phyloP scores from a whole-genome alignment of 768 basidiomycete species.

The Rhizopogon roseolus region DNA sequence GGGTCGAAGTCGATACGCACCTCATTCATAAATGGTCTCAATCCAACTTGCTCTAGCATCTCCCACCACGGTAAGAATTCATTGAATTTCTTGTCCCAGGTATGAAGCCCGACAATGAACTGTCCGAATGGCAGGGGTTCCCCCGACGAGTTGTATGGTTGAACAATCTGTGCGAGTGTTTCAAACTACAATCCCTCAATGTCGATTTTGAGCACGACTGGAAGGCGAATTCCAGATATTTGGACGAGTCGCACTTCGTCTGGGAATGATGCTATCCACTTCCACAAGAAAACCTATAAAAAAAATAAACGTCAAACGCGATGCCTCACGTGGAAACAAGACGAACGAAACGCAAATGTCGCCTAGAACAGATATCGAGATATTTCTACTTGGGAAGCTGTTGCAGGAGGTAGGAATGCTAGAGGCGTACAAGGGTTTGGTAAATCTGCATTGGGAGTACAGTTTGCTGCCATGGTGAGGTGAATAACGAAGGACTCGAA shows the following conservation, averaged over 20 bases:
- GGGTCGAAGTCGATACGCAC: constrained; percentile 7
- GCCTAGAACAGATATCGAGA: constrained; percentile 23
- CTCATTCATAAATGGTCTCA: constrained; percentile 45
- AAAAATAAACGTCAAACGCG: not conserved
- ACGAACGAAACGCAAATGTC: constrained; percentile 18
- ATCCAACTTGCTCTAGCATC: constrained; percentile 39
- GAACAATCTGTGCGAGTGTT: constrained; percentile 34
- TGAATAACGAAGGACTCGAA: not conserved
- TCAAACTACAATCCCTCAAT: constrained; percentile 47
- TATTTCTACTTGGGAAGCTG: constrained; percentile 22
- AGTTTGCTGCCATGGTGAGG: not conserved
- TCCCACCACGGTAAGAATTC: constrained; percentile 42
- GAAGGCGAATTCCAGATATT: constrained; percentile 9
- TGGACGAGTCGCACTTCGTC: constrained; percentile 23
- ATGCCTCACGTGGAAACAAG: not conserved
- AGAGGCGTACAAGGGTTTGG: constrained; percentile 28
- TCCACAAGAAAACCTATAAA: constrained; percentile 28
- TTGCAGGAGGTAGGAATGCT: constrained; percentile 23
- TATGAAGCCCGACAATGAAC: constrained; percentile 42
- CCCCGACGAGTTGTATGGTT: constrained; percentile 29
- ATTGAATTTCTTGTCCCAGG: constrained; percentile 29
- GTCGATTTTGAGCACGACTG: constrained; percentile 39
- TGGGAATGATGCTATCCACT: constrained; percentile 22
- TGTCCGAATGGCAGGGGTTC: constrained; percentile 43
- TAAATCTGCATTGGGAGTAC: constrained; percentile 9